These are phyloP conservation scores for Lactarius trivialis DNA, from an alignment of 768 basidiomycete species.

Conservation along the genomic window DNA sequence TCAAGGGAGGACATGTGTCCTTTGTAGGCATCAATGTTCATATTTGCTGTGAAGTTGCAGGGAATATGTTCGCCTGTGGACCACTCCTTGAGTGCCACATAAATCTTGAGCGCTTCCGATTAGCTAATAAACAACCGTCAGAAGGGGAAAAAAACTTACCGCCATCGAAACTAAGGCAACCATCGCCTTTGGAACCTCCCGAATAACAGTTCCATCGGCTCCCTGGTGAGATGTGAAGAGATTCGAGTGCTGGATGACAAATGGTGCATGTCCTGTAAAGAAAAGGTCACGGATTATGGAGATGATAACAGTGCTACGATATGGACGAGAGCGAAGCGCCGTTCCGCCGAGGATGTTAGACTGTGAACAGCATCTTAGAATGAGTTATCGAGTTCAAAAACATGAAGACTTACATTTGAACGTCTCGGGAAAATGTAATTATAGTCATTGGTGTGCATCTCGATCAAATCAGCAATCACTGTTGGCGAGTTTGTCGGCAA, in stretches of 20 bases:
- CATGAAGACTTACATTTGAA: neutral
- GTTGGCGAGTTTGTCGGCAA: too few species aligned
- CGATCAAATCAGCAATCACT: neutral
- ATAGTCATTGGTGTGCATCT: neutral
- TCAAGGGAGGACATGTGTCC: neutral
- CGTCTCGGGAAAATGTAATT: neutral
- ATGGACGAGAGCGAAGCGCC: neutral
- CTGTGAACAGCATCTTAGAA: neutral
- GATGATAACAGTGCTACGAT: neutral
- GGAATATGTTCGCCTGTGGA: neutral
- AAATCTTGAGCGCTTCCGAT: neutral
- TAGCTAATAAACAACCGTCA: too few species aligned
- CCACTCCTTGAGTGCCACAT: neutral
- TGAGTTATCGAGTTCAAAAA: rapidly evolving
- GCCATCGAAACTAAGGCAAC: too few species aligned
- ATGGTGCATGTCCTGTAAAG: neutral
- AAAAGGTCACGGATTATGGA: neutral
- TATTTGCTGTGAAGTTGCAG: too few species aligned
- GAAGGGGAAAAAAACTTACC: too few species aligned
- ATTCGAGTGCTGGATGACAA: neutral
- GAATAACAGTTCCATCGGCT: neutral
- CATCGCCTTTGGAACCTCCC: too few species aligned
- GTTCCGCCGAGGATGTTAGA: neutral
- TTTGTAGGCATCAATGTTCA: neutral
- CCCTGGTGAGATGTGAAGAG: neutral